Evolutionary conservation across 805 yeast species (phyloP).

Genomic region (Saturnispora kantuleensis): DNA sequence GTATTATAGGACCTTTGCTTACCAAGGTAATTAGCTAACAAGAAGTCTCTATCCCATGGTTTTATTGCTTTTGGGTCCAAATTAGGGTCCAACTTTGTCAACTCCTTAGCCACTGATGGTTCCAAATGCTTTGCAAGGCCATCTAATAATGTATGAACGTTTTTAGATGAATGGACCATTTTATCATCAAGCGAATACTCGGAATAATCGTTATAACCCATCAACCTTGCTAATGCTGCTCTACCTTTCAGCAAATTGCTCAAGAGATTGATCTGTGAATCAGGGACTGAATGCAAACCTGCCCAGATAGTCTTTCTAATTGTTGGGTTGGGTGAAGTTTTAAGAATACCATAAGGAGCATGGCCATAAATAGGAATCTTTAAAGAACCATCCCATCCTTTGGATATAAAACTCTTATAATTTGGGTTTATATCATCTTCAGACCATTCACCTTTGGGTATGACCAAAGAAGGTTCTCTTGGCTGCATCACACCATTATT

Average conservation of each 20-base stretch:
- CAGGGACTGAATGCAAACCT: conserved; percentile 55
- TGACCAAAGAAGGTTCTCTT: conserved; percentile 19
- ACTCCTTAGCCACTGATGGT: conserved; percentile 50
- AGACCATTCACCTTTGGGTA: conserved; percentile 23
- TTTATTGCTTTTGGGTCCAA: conserved; percentile 34
- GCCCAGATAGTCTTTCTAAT: conserved; percentile 67
- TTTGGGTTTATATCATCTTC: conserved; percentile 21
- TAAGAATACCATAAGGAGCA: conserved; percentile 54
- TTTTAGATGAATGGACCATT: conserved; percentile 75
- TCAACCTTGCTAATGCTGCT: conserved; percentile 57
- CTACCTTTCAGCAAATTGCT: conserved; percentile 54
- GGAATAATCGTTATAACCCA: conserved; percentile 63
- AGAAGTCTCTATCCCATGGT: conserved; percentile 90
- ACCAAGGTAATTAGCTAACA: conserved; percentile 23
- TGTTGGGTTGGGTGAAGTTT: conserved; percentile 43
- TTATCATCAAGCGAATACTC: conserved; percentile 80
- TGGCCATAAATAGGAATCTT: conserved; percentile 53
- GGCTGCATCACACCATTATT: conserved; percentile 35
- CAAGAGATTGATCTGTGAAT: conserved; percentile 50
- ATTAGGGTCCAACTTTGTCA: conserved; percentile 34
- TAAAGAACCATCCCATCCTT: conserved; percentile 30
- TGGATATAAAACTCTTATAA: conserved; percentile 16
- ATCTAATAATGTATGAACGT: conserved; percentile 60
- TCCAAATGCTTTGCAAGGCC: conserved; percentile 44
- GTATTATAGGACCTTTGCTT: conserved; percentile 27